Conservation (phyloP, 768 basidiomycete species). For the Tephrocybe rancida region DNA sequence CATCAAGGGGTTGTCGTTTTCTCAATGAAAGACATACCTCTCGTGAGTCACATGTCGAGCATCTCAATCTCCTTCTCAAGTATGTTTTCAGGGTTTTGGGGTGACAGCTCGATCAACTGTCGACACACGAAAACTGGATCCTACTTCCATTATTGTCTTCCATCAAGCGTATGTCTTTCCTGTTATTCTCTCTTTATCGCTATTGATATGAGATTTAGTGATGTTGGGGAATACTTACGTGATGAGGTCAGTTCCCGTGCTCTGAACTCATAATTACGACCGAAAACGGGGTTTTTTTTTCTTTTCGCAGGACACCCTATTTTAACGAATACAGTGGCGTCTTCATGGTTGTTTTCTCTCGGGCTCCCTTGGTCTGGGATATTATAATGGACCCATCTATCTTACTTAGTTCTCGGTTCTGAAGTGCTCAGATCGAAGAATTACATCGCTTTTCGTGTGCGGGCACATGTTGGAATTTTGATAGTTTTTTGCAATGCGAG, state of each 20-base stretch:
- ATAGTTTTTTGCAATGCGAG: conserved; percentile 2
- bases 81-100: conserved; percentile 81
- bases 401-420: conserved; percentile 31
- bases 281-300: conserved; percentile 11
- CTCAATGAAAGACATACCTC: conserved; percentile 93
- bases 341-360: conserved; percentile 5
- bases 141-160: conserved; percentile 96
- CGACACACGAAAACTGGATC: conserved; percentile 96
- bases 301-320: conserved; percentile 69
- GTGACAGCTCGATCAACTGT: conserved; percentile 95
- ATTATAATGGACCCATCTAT: conserved; percentile 18
- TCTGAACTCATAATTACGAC: background rate
- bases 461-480: conserved; percentile 15
- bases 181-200: conserved; percentile 8
- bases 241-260: conserved; percentile 85
- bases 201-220: conserved; percentile 46
- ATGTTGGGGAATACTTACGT: conserved; percentile 97
- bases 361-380: conserved; percentile 11
- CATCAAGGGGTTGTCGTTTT: conserved; percentile 98
- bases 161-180: conserved; percentile 82
- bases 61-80: conserved; percentile 2
- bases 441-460: conserved; percentile 17
- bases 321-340: conserved; percentile 40
- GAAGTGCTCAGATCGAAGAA: conserved; percentile 46
- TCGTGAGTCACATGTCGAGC: conserved; percentile 53